Conservation (phyloP, 768 basidiomycete genomes). For the Dictyophora rubrovolvata region DNA sequence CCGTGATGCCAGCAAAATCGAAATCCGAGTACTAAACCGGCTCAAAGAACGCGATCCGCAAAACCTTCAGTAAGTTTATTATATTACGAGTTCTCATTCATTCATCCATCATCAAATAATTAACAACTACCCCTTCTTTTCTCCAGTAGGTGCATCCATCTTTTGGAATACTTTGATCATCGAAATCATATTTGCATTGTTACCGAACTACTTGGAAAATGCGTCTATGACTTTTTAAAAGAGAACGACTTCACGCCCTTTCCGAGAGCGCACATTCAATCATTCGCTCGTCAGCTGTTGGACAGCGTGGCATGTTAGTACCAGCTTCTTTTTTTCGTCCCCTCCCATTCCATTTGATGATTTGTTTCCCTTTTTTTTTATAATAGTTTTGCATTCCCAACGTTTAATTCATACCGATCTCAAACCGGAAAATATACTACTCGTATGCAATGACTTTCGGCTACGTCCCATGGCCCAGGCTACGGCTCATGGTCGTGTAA, state of each 20-base stretch:
- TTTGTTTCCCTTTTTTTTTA: background rate
- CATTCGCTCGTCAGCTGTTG: conserved; percentile 85
- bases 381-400: conserved; percentile 77
- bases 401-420: conserved; percentile 95
- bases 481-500: conserved; percentile 44
- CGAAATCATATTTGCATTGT: conserved; percentile 97
- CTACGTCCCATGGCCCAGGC: conserved; percentile 47
- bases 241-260: conserved; percentile 96
- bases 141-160: conserved; percentile 91
- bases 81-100: conserved; percentile 6
- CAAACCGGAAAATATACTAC: conserved; percentile 96
- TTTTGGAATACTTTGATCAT: conserved; percentile 91
- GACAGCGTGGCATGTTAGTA: conserved; percentile 88
- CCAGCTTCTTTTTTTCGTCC: conserved; percentile 3
- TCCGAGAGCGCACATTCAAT: conserved; percentile 92
- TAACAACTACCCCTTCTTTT: conserved; percentile 17
- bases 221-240: conserved; percentile 98
- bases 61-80: conserved; percentile 69
- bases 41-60: conserved; percentile 81
- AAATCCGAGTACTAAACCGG: conserved; percentile 88
- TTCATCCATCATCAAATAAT: background rate
- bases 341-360: conserved; percentile 13
- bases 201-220: conserved; percentile 91
- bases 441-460: conserved; percentile 76
- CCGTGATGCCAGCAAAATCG: conserved; percentile 96